These are phyloP conservation scores for Thielaviopsis punctulata DNA, from an alignment of 2,329 filamentous ascomycete genomes.

Conservation along the genomic window DNA sequence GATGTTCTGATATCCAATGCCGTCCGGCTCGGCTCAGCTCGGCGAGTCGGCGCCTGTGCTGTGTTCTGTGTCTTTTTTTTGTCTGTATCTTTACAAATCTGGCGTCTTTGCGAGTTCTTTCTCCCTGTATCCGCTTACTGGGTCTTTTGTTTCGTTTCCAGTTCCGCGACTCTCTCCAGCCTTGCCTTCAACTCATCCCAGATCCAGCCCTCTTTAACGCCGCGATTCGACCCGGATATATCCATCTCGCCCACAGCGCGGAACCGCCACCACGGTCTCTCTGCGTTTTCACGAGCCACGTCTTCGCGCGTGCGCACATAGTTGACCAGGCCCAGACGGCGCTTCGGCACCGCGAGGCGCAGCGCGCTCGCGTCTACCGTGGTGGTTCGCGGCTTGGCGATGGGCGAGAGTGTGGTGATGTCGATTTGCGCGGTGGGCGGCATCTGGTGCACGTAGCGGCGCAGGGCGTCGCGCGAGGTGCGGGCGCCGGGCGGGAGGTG, in stretches of 20 bases:
- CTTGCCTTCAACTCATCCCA: slow-evolving; percentile 24
- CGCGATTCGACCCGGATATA: slow-evolving; percentile 18
- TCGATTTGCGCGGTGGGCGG: slow-evolving; percentile 30
- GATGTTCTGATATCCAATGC: neutral
- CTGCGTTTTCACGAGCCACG: slow-evolving; percentile 19
- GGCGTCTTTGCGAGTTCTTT: neutral
- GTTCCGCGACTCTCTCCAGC: slow-evolving; percentile 14
- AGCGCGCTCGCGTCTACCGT: slow-evolving; percentile 24
- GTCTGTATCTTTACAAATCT: neutral
- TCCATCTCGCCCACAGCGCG: slow-evolving; percentile 24
- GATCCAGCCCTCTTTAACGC: slow-evolving; percentile 21
- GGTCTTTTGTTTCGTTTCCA: slow-evolving; percentile 4
- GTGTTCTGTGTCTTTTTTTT: neutral
- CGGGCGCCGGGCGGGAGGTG: slow-evolving; percentile 49
- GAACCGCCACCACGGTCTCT: slow-evolving; percentile 24
- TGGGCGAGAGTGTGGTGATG: slow-evolving; percentile 37
- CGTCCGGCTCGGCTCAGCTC: too few species aligned
- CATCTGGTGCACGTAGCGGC: slow-evolving; percentile 31
- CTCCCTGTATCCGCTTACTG: neutral
- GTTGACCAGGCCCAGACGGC: slow-evolving; percentile 25
- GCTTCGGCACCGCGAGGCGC: slow-evolving; percentile 14
- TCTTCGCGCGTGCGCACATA: slow-evolving; percentile 19
- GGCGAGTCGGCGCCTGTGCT: too few species aligned
- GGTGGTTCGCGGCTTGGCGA: slow-evolving; percentile 36
- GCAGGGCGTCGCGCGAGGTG: slow-evolving; percentile 36